Evolutionary conservation across 2,329 filamentous ascomycete genomes (phyloP).

Genomic region (Pezicula radicicola): DNA sequence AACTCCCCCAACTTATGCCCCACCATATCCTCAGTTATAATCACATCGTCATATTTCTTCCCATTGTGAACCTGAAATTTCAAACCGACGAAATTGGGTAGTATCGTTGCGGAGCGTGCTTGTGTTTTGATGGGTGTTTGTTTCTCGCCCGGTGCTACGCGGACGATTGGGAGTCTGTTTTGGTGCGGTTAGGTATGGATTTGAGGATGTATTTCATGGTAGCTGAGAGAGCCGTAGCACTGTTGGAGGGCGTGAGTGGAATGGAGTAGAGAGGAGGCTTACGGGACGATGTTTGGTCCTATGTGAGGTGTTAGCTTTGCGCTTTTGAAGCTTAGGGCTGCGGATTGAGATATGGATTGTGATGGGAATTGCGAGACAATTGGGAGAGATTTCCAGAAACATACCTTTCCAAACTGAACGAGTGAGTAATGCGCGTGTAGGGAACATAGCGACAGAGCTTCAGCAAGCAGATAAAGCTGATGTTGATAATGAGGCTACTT

Average conservation of each 20-base stretch:
- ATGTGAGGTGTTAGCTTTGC: conserved; percentile 19
- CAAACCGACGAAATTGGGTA: conserved; percentile 70
- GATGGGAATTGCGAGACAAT: background rate
- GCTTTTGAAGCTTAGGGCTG: conserved; percentile 3
- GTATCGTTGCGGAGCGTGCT: conserved; percentile 67
- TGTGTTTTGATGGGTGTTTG: conserved; percentile 66
- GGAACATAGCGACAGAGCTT: conserved; percentile 45
- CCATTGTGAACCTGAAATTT: conserved; percentile 72
- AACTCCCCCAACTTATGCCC: conserved; percentile 75
- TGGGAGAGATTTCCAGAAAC: background rate
- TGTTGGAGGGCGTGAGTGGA: conserved; percentile 4
- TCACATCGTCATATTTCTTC: conserved; percentile 65
- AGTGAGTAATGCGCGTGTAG: conserved; percentile 53
- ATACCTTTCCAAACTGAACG: conserved; percentile 76
- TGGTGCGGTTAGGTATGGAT: conserved; percentile 17
- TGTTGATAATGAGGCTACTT: background rate
- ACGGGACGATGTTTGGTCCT: conserved; percentile 73
- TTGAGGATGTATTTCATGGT: conserved; percentile 29
- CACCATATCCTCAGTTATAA: conserved; percentile 75
- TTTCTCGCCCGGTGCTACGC: conserved; percentile 45
- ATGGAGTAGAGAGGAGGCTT: conserved; percentile 31
- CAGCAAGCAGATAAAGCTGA: background rate
- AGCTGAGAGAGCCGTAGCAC: too few species aligned
- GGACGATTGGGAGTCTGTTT: conserved; percentile 50
- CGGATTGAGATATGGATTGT: background rate